Base-by-base conservation (phyloP, 148 eudicot genomes). In the Nepenthes gracilis region DNA sequence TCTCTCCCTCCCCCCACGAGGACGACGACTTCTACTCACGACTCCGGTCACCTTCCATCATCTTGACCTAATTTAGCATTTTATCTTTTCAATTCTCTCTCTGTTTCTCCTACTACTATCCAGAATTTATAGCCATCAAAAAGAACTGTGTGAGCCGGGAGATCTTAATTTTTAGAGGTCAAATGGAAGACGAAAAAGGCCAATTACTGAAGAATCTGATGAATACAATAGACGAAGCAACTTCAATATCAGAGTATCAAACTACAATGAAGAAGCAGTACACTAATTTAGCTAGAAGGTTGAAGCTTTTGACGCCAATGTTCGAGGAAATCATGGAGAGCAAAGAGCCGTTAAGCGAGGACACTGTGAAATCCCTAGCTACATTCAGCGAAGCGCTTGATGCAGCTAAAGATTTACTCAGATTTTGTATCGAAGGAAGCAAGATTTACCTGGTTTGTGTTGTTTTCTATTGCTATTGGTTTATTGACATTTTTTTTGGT, bases 241-340 rank as follows among this genome's bases (percentile, higher is more conserved):
- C 93, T 45, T 56, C 77, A 2, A 78, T 81, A 4, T 69, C 90
- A 6, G 93, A 78, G 2, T 87, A 80, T 70, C 67, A 83, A 32
- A 50, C 62, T 33, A 43, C 76, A 12, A 86, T 87, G n/a, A 91
- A 83, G 76, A 91, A 74, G 65, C 88, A 85, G 60, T 87, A 76
- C 68, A 72, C 80, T 43, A 91, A 91, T 65, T 65, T 91, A 67
- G 88, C 90, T 5, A 58, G 97, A 36, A 64, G 97, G 67, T 60
- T 91, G 61, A 91, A 91, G 82, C 77, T 91, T 33, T 68, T 91
- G 67, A 67, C 76, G n/a, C 93, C 97, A 54, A 76, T 91, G 93
- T 91, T 91, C 47, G 97, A 91, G 63, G 96, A 91, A 73, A 77
- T 90, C 52, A 83, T 78, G 55, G 97, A 87, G 15, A 71, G 64